Base-by-base conservation (phyloP, 2,329 filamentous ascomycete species). In the Pyrenophora graminea region DNA sequence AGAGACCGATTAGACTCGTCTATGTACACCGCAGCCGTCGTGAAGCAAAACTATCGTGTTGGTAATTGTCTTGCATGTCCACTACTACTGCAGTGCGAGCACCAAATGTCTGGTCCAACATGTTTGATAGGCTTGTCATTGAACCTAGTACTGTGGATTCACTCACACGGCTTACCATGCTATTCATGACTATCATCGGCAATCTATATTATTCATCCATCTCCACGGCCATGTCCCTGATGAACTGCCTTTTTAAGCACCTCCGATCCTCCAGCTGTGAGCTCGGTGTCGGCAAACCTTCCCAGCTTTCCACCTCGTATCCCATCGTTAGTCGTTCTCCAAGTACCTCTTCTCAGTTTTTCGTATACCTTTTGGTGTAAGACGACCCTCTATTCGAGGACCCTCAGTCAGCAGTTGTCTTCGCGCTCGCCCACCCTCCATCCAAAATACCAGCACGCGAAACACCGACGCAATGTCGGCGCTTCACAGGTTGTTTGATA, bases 401-500 rank as follows among this genome's bases (percentile, higher is more conserved):
- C 2, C 27, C 10, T 30, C 27, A 12, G 3, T 13, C 27, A 30
- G 15, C 6, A 30, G 9, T 5, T 9, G 4, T 23, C 25, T 17
- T 30, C 23, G 18, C 10, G 25, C 18, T 25, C 18, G 7, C 38
- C 4, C 23, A 21, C 17, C 36, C 18, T 36, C 19, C 30, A 39
- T 17, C 18, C 21, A 17, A 17, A 31, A 23, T 9, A 23, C 18
- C 37, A 39, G 18, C 5, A 40, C 37, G 15, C 8, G n/a, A 21
- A 41, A 3, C 6, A 31, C 25, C 51, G 71, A 32, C 15, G 77
- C 77, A 72, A 59, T 73, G 37, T 58, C 72, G 10, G 41, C 67
- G 53, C 18, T 79, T 19, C 74, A 74, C 17, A 68, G 72, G 17
- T 62, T 79, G 21, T 67, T 80, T 45, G 70, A 77, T 39, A 72